Evolutionary conservation across 2,329 filamentous ascomycete genomes (phyloP), one percentile per base, ranked within the genome.

Genomic region (Neopestalotiopsis clavispora): DNA sequence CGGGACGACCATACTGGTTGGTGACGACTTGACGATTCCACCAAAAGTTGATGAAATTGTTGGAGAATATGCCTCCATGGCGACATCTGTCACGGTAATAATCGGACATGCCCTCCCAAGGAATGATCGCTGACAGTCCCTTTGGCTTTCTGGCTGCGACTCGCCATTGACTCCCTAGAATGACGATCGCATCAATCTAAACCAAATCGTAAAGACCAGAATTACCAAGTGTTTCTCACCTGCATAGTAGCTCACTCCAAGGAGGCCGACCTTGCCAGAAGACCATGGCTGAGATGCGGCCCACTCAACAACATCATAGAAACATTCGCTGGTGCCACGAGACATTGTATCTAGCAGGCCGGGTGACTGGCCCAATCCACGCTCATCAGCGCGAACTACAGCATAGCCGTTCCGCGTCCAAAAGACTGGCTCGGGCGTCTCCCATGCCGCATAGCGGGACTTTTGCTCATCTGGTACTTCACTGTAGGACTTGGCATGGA

Each of bases 21-120:
- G 83, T 82, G 9, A 91, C 80, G 7, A 92, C 89, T 74, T 92
- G 89, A 0, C 89, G 83, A 73, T 91, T 84, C 89, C 89, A 92
- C 90, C 90, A 92, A 73, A 90, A 87, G 12, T 79, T 74, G 72
- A 91, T 90, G 72, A 90, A 90, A 0, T 74, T 75, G 71, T 90
- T 85, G 0, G 86, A 87, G 1, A 89, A 75, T 59, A 91, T 91
- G 0, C 89, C 89, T 0, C 89, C 89, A 68, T 91, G 89, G 0
- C 88, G 83, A 70, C 86, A 89, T 0, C 87, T 80, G 70, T 91
- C 89, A 1, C 85, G 77, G 73, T 87, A 87, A 70, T 84, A 85
- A 70, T 87, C 85, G 0, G 83, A 84, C 82, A 86, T 85, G 42
- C 85, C 85, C 74, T 87, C 85, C 71, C 79, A 86, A 0, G 84